Conservation (phyloP, 129 eudicot genomes). For the Sambucus nigra region DNA sequence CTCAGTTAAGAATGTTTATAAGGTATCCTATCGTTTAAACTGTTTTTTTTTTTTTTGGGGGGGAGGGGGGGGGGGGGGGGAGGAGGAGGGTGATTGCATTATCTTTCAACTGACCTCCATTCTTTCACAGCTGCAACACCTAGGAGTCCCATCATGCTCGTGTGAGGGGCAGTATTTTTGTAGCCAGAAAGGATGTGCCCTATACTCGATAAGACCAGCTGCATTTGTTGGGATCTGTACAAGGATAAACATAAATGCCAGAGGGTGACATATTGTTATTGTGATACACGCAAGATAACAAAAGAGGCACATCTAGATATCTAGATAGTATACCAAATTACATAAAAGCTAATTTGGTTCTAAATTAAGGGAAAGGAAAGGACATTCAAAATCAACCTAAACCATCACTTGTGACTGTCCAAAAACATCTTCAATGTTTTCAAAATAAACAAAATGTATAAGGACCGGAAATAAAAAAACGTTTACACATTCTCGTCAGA, state of each 20-base stretch:
- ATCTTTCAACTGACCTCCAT: constrained; percentile 54
- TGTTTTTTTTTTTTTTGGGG: too few species aligned
- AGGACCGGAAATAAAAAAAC: not conserved
- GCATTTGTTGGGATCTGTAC: constrained; percentile 71
- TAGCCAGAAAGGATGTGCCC: constrained; percentile 96
- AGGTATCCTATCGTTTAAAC: too few species aligned
- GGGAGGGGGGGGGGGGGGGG: too few species aligned
- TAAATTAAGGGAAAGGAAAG: too few species aligned
- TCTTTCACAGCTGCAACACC: constrained; percentile 98
- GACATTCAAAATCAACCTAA: too few species aligned
- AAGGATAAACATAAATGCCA: not conserved
- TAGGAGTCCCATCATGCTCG: constrained; percentile 77
- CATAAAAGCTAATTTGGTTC: too few species aligned
- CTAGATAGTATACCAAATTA: too few species aligned
- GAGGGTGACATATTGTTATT: not conserved
- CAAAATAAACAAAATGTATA: not conserved
- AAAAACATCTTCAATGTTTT: too few species aligned
- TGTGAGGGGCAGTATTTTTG: constrained; percentile 95
- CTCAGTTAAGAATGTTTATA: too few species aligned
- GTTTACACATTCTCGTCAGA: not conserved
- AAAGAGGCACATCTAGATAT: too few species aligned
- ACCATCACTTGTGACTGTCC: too few species aligned
- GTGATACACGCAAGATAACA: not conserved
- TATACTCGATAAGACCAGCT: constrained; percentile 84
- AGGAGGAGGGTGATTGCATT: not conserved